Base-by-base conservation (phyloP, 352 stramenopile species). In the Phytophthora pinifolia region DNA sequence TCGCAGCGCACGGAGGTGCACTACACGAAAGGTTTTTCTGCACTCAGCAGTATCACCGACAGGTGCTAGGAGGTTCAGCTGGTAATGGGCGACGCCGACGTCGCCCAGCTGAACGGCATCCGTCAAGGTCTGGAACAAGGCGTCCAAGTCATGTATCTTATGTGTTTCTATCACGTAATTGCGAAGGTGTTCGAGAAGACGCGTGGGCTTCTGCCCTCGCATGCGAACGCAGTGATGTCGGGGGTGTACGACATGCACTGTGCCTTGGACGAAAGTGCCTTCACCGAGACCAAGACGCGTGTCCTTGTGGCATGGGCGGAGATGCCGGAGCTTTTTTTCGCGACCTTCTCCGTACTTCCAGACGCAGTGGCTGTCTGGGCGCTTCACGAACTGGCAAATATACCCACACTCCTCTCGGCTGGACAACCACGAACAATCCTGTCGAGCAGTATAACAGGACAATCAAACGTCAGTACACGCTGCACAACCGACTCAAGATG, bases 101-200 rank as follows among this genome's bases (percentile, higher is more conserved):
- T 13, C 15, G 29, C 43, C 1, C 43, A 38, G 29, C 29, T 49
- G 3, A 49, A 49, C 17, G 41, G 25, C 22, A 5, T 47, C 4
- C 3, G 10, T 5, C 25, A 35, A 32, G 22, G 4, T 6, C 22
- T 47, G 25, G 41, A 10, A 25, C 22, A 15, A 47, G 6, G 20
- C 9, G 41, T 14, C 2, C 6, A 47, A 4, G 13, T 47, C 2
- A 35, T 36, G 13, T 47, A 47, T 9, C 10, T 47, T 6, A 47
- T 47, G 41, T 47, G 41, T n/a, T 47, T 47, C n/a, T 47, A 47
- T n/a, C 41, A 47, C 29, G 20, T 36, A 4, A 15, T 47, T 5
- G 41, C 41, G 10, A 47, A 47, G 14, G 41, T 34, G 3, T n/a
- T 47, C 25, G 13, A 47, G 41, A 47, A 9, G 41, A 47, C 25